Evolutionary conservation across 805 yeast genomes (phyloP).

Genomic region (Candida silvatica): DNA sequence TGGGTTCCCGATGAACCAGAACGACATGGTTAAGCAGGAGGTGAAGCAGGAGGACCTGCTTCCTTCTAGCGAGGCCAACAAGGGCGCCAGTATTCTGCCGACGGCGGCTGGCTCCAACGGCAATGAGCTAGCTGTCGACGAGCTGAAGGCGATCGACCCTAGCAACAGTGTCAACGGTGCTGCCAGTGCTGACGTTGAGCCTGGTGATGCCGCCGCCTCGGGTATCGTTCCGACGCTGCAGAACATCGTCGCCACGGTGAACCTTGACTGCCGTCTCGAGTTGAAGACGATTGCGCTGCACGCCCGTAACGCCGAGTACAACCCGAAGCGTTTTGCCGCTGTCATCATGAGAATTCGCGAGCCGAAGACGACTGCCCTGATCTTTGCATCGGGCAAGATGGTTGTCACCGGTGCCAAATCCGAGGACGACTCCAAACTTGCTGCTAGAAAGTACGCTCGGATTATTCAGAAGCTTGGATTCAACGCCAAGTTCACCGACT

Average conservation of each 20-base stretch:
- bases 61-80: neutral
- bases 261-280: slow-evolving; percentile 91
- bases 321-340: slow-evolving; percentile 98
- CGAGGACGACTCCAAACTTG: slow-evolving; percentile 97
- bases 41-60: slow-evolving; percentile 4
- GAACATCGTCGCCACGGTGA: slow-evolving; percentile 96
- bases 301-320: slow-evolving; percentile 98
- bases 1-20: slow-evolving; percentile 40
- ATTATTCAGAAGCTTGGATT: slow-evolving; percentile 96
- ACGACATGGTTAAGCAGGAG: slow-evolving; percentile 18
- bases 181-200: neutral
- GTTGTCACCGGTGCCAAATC: slow-evolving; percentile 99
- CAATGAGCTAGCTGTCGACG: neutral
- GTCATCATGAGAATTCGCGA: slow-evolving; percentile 99
- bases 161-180: neutral
- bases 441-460: slow-evolving; percentile 95
- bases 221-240: slow-evolving; percentile 95
- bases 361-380: slow-evolving; percentile 95
- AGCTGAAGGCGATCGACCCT: neutral
- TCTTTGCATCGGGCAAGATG: slow-evolving; percentile 98
- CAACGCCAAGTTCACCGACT: slow-evolving; percentile 95
- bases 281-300: slow-evolving; percentile 95
- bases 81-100: neutral
- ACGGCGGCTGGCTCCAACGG: neutral
- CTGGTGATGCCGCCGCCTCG: slow-evolving; percentile 69